Evolutionary conservation across 73 alveolate species (phyloP).

Genomic region (Paramecium primaurelia): DNA sequence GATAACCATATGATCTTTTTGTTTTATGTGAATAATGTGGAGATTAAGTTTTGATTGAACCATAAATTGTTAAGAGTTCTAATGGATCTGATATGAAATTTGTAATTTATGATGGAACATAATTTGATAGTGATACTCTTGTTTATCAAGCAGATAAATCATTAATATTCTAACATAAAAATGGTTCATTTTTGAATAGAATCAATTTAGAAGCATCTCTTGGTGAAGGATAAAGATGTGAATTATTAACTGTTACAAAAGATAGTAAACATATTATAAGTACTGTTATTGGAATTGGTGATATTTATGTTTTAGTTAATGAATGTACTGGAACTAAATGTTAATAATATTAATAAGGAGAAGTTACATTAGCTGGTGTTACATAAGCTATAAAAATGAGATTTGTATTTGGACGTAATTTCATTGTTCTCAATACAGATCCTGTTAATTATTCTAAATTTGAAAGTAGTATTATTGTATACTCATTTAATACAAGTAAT

Average conservation of each 20-base stretch:
- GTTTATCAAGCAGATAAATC: neutral
- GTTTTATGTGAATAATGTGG: neutral
- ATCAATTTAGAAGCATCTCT: neutral
- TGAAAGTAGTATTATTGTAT: neutral
- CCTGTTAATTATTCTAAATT: neutral
- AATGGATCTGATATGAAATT: neutral
- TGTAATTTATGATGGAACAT: neutral
- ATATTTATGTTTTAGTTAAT: neutral
- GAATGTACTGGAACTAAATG: neutral
- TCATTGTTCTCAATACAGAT: constrained; percentile 19
- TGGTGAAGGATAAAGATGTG: neutral
- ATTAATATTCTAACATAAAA: neutral
- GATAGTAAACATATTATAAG: neutral
- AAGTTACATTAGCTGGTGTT: neutral
- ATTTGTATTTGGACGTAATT: neutral
- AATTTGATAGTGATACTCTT: neutral
- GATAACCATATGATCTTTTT: neutral
- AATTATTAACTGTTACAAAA: neutral
- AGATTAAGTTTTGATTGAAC: neutral
- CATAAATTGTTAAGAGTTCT: neutral
- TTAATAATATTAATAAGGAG: neutral
- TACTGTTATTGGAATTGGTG: neutral
- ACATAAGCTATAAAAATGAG: neutral
- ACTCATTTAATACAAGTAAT: neutral
- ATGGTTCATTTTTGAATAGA: neutral